Conservation (phyloP, 768 basidiomycete genomes). For the Rhodosporidiobolus sp. region DNA sequence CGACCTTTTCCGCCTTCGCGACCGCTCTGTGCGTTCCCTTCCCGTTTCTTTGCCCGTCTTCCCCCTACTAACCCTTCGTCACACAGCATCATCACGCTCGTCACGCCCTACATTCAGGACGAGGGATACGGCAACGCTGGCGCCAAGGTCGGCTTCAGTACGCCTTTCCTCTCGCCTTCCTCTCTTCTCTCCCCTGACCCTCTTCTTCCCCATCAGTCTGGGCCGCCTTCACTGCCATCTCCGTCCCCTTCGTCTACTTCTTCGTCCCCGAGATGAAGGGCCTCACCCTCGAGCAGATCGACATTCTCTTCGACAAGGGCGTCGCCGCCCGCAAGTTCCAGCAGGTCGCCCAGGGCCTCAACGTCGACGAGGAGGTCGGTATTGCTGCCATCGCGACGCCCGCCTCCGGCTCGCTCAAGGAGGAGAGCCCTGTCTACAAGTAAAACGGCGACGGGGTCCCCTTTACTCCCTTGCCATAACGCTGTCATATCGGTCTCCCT, state of each 20-base stretch:
- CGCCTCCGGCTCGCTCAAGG: no score
- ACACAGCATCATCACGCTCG: slow-evolving; percentile 31
- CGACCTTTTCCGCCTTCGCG: slow-evolving; percentile 33
- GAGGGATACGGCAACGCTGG: slow-evolving; percentile 42
- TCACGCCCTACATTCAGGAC: slow-evolving; percentile 44
- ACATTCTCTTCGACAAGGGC: slow-evolving; percentile 38
- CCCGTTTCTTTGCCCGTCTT: not conserved
- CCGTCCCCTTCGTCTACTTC: slow-evolving; percentile 37
- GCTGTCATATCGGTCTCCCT: no score
- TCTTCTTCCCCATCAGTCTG: slow-evolving; percentile 15
- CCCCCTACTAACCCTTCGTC: not conserved
- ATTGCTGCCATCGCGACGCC: no score
- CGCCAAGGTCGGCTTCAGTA: slow-evolving; percentile 37
- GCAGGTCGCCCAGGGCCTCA: no score
- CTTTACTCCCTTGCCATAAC: no score
- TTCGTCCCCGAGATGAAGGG: slow-evolving; percentile 24
- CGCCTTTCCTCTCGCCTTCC: not conserved
- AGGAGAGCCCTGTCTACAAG: no score
- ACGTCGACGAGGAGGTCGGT: not conserved
- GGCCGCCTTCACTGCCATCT: slow-evolving; percentile 5
- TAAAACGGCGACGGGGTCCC: no score
- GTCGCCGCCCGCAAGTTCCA: no score
- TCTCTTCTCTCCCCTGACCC: no score
- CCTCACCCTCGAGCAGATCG: slow-evolving; percentile 42
- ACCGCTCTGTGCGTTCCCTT: slow-evolving; percentile 15